These are phyloP conservation scores for Amanita pallidorosea DNA, from an alignment of 768 basidiomycete genomes.

Conservation along the genomic window DNA sequence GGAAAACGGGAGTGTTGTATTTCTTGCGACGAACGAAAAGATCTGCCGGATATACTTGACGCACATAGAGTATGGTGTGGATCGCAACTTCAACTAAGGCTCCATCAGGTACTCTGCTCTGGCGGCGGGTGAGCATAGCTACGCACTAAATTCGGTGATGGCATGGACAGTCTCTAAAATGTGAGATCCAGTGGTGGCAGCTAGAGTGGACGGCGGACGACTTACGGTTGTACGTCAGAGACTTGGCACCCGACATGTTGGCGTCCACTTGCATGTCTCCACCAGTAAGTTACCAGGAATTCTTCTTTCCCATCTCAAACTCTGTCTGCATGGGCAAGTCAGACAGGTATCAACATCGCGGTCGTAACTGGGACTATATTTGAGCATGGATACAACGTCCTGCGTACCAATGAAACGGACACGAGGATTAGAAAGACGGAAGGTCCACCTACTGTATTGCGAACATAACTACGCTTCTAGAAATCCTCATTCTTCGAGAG, in stretches of 20 bases:
- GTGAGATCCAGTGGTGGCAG: constrained; percentile 1
- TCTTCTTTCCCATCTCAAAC: too few species aligned
- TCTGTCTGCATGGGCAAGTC: too few species aligned
- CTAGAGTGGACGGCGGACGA: neutral
- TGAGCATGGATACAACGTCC: too few species aligned
- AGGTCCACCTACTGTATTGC: constrained; percentile 42
- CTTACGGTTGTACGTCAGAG: constrained; percentile 22
- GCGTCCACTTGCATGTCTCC: too few species aligned
- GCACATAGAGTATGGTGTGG: constrained; percentile 84
- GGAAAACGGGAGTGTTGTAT: constrained; percentile 85
- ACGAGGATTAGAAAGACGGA: too few species aligned
- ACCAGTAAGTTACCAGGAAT: too few species aligned
- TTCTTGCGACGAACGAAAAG: constrained; percentile 83
- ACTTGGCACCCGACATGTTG: constrained; percentile 6
- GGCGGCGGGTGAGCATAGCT: neutral
- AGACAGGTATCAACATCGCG: too few species aligned
- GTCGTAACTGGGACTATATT: too few species aligned
- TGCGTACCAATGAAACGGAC: too few species aligned
- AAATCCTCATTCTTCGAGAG: neutral
- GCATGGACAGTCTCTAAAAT: constrained; percentile 49
- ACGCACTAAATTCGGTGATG: constrained; percentile 63
- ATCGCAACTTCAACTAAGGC: constrained; percentile 86
- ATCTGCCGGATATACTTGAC: constrained; percentile 83
- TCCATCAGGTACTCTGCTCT: neutral
- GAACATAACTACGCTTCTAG: constrained; percentile 10